phyloP scores from a whole-genome alignment of 768 basidiomycete species.

The Hericium rajendrae region DNA sequence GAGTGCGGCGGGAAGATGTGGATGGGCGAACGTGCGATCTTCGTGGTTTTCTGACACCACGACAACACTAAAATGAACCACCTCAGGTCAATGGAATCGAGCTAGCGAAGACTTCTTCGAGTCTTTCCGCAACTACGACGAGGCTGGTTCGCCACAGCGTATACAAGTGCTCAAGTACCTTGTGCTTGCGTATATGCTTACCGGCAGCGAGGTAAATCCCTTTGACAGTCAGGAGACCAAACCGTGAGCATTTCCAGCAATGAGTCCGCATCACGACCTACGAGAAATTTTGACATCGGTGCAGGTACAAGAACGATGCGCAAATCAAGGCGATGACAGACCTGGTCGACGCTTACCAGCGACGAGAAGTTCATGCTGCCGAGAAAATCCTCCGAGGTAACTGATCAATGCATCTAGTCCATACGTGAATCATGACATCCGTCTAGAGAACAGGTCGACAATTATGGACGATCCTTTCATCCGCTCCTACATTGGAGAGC shows the following conservation, averaged over 20 bases:
- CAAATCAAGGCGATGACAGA: conserved; percentile 99
- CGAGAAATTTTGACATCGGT: background rate
- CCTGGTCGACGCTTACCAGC: conserved; percentile 92
- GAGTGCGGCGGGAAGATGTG: conserved; percentile 99
- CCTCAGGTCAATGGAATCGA: conserved; percentile 84
- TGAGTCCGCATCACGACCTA: background rate
- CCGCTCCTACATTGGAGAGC: conserved; percentile 89
- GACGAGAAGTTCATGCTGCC: conserved; percentile 92
- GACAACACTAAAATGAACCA: background rate
- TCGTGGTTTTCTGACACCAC: background rate
- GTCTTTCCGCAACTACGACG: conserved; percentile 97
- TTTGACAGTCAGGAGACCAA: conserved; percentile 99
- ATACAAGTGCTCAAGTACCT: conserved; percentile 98
- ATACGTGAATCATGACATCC: background rate
- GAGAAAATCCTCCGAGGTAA: conserved; percentile 88
- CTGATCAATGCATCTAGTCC: background rate
- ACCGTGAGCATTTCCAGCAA: conserved; percentile 53
- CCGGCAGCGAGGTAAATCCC: conserved; percentile 96
- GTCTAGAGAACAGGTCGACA: conserved; percentile 78
- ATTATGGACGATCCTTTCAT: conserved; percentile 98
- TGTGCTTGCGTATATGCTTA: conserved; percentile 96
- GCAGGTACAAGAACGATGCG: conserved; percentile 87
- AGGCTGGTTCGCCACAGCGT: conserved; percentile 91
- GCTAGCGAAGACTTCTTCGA: conserved; percentile 99
- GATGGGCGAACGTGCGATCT: conserved; percentile 90